Evolutionary conservation across 768 basidiomycete species (phyloP).

Genomic region (Tubosaeta sp.): DNA sequence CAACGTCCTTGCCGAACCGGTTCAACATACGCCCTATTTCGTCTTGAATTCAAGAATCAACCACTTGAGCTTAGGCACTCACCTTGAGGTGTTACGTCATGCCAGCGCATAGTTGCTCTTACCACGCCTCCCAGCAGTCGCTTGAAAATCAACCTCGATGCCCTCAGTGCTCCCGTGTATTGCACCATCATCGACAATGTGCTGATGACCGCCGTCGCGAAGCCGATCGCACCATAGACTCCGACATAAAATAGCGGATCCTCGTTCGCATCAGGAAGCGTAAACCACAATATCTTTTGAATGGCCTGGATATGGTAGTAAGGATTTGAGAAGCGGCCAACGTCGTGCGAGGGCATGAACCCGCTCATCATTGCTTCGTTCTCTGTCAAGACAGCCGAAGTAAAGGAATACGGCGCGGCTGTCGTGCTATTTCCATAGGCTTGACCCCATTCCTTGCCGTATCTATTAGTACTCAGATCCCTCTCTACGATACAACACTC

Average conservation of each 20-base stretch:
- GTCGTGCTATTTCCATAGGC: conserved; percentile 17
- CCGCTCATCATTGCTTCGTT: conserved; percentile 28
- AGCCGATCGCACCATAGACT: conserved; percentile 59
- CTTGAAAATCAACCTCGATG: conserved; percentile 37
- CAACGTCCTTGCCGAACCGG: conserved; percentile 83
- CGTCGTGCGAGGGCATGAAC: conserved; percentile 17
- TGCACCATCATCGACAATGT: conserved; percentile 48
- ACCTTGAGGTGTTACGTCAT: conserved; percentile 81
- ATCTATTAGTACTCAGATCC: background rate
- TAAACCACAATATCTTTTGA: conserved; percentile 13
- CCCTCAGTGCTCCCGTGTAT: conserved; percentile 48
- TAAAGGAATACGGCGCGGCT: conserved; percentile 13
- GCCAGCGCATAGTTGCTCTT: conserved; percentile 80
- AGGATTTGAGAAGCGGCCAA: conserved; percentile 13
- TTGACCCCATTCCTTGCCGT: conserved; percentile 25
- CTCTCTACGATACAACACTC: background rate
- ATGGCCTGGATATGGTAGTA: conserved; percentile 13
- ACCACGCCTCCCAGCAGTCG: conserved; percentile 66
- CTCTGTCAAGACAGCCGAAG: conserved; percentile 21
- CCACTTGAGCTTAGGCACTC: background rate
- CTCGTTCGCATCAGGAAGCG: conserved; percentile 46
- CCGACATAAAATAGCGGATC: conserved; percentile 72
- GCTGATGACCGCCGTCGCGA: conserved; percentile 44
- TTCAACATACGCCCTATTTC: conserved; percentile 74
- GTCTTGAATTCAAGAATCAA: background rate